phyloP scores from a whole-genome alignment of 345 rosid genomes.

The Ailanthus altissimus region DNA sequence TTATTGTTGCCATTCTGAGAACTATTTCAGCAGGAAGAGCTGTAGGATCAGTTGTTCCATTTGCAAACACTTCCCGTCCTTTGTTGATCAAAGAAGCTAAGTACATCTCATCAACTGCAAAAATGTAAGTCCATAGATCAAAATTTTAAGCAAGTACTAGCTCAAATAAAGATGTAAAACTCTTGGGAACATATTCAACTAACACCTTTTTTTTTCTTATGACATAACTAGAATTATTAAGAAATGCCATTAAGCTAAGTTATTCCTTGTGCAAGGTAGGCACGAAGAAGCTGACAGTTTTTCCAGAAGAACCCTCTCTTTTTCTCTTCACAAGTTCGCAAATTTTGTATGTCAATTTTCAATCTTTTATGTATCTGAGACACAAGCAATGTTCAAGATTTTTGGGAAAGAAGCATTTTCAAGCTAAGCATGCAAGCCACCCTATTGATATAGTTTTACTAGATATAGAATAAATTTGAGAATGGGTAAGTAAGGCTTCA shows the following conservation, averaged over 20 bases:
- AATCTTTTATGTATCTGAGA: neutral
- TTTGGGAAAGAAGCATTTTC: neutral
- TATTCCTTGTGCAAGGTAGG: neutral
- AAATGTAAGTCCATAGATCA: slow-evolving; percentile 10
- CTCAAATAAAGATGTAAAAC: neutral
- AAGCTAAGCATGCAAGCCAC: neutral
- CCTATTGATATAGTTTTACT: neutral
- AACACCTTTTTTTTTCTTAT: neutral
- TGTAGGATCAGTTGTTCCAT: slow-evolving; percentile 60
- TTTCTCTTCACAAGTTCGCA: neutral
- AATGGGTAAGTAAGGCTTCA: slow-evolving; percentile 11
- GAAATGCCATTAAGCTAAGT: neutral
- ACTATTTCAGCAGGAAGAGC: slow-evolving; percentile 66
- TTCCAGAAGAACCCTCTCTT: neutral
- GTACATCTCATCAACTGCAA: slow-evolving; percentile 74
- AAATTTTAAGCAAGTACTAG: neutral
- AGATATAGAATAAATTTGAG: slow-evolving; percentile 6
- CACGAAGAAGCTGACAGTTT: neutral
- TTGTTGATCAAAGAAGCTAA: slow-evolving; percentile 70
- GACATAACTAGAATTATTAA: neutral
- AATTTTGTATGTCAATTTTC: neutral
- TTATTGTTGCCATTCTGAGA: slow-evolving; percentile 59
- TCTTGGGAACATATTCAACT: neutral
- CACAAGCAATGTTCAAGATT: slow-evolving; percentile 3
- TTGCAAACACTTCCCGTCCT: slow-evolving; percentile 48